phyloP scores from a whole-genome alignment of 345 rosid genomes.

The Sisymbrium irio region DNA sequence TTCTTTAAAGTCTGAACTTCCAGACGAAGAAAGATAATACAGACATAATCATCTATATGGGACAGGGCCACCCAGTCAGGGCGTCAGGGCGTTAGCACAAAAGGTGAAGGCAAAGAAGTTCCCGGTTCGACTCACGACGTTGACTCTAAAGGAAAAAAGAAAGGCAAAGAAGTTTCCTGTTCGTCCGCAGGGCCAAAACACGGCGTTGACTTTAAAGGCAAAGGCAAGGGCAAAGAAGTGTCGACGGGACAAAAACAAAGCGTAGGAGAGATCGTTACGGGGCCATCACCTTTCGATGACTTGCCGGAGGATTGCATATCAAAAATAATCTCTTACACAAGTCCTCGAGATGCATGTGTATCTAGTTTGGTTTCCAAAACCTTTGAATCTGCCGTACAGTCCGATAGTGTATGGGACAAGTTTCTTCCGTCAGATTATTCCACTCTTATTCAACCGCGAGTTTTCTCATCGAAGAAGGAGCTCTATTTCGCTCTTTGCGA shows the following conservation, averaged over 20 bases:
- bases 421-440: slow-evolving; percentile 49
- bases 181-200: background rate
- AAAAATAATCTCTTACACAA: slow-evolving; percentile 37
- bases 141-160: background rate
- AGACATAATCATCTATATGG: background rate
- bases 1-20: background rate
- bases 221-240: slow-evolving; percentile 1
- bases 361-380: slow-evolving; percentile 38
- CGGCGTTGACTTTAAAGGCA: background rate
- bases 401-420: slow-evolving; percentile 51
- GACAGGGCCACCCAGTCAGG: too few relatives aligned
- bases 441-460: background rate
- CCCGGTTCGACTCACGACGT: background rate
- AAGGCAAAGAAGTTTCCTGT: background rate
- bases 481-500: slow-evolving; percentile 46
- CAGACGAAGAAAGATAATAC: background rate
- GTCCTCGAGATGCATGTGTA: slow-evolving; percentile 44
- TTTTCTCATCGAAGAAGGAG: slow-evolving; percentile 40
- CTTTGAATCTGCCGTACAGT: slow-evolving; percentile 39
- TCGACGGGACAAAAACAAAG: background rate
- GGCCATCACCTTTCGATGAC: background rate
- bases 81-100: background rate
- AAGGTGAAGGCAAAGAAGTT: background rate
- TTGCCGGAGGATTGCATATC: slow-evolving; percentile 46
- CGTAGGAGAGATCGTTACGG: background rate